A percentile compares a stretch with the other conserved stretches of the same genome.
phyloP scores from a whole-genome alignment of 2,329 filamentous ascomycete species.

The Colletotrichum endophyticum region DNA sequence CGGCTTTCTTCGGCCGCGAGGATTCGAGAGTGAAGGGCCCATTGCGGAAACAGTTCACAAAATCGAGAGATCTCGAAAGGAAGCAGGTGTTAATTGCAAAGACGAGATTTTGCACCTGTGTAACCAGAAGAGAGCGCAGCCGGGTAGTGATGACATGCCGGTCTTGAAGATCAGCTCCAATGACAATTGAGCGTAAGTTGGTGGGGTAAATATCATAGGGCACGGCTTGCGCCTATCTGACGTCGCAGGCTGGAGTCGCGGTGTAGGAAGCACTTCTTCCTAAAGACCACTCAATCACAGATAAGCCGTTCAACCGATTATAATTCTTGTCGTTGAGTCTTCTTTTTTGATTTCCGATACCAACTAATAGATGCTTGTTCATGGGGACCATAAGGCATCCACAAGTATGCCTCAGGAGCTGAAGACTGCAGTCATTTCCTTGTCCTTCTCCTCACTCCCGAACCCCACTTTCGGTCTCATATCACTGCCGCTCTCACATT shows the following conservation, averaged over 20 bases:
- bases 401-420: constrained; percentile 2
- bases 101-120: neutral
- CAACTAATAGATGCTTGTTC: neutral
- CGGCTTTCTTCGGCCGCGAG: neutral
- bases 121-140: neutral
- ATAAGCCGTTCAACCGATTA: neutral
- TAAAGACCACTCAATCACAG: neutral
- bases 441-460: neutral
- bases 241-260: neutral
- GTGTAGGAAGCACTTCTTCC: neutral
- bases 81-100: neutral
- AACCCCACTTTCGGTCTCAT: neutral
- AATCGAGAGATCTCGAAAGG: neutral
- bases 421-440: neutral
- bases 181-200: neutral
- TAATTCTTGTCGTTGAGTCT: neutral
- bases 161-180: neutral
- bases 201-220: neutral
- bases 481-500: neutral
- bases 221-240: neutral
- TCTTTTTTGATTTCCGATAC: neutral
- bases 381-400: neutral
- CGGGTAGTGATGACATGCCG: neutral
- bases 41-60: neutral
- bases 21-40: neutral